Conservation (phyloP, 176 grass and related monocot species). For the Cenchrus fungigraminus region DNA sequence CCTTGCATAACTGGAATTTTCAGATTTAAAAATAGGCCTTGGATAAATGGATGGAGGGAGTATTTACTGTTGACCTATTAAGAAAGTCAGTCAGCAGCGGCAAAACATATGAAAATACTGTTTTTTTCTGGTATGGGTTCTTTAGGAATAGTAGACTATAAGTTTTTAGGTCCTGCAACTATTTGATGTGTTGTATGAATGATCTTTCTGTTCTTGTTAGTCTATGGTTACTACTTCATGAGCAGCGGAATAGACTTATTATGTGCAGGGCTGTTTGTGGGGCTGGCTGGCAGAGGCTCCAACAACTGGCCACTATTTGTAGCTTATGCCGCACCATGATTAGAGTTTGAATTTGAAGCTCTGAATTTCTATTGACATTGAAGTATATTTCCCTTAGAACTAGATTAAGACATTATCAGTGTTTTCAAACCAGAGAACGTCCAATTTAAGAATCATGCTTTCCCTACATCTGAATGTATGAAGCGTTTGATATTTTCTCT, state of each 20-base stretch:
- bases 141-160: background rate
- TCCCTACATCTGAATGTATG: background rate
- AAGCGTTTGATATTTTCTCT: background rate
- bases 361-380: background rate
- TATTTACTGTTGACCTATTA: background rate
- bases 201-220: background rate
- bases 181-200: background rate
- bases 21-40: no score
- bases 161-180: background rate
- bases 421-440: background rate
- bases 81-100: background rate
- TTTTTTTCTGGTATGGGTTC: background rate
- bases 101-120: background rate
- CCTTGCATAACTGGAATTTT: no score
- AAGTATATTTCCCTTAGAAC: constrained; percentile 2
- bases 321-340: constrained; percentile 14
- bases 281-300: constrained; percentile 1
- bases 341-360: background rate
- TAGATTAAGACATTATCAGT: background rate
- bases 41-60: no score
- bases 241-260: background rate
- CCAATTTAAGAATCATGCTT: background rate
- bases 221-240: background rate
- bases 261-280: background rate
- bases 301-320: constrained; percentile 2